These are phyloP conservation scores for Besnoitia besnoiti DNA, from an alignment of 169 alveolate genomes.

Conservation along the genomic window DNA sequence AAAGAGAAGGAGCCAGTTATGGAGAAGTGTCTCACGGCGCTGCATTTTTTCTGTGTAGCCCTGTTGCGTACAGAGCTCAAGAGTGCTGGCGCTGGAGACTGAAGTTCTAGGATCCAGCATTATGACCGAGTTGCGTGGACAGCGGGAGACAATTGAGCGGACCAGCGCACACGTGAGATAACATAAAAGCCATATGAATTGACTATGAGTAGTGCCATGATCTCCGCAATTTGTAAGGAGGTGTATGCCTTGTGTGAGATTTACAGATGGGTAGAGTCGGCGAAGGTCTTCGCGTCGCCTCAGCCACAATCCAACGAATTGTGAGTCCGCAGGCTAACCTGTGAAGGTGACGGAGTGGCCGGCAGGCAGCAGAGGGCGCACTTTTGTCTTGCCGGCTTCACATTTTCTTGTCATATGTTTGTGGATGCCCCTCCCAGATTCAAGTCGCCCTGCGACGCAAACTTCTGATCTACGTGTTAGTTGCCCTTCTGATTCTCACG, in stretches of 20 bases:
- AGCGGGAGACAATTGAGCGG: constrained; percentile 10
- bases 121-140: not conserved
- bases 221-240: not conserved
- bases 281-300: constrained; percentile 8
- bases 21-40: no score
- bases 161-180: not conserved
- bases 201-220: no score
- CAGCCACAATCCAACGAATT: constrained; percentile 16
- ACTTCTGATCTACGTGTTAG: not conserved
- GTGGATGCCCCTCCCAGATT: not conserved
- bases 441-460: not conserved
- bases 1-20: no score
- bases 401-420: not conserved
- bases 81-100: constrained; percentile 40
- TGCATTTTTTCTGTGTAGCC: not conserved
- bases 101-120: not conserved
- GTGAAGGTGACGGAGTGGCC: no score
- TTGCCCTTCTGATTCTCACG: not conserved
- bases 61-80: not conserved
- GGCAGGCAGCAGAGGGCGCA: no score
- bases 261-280: not conserved
- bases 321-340: no score
- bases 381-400: not conserved
- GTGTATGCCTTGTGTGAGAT: not conserved
- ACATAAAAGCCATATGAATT: no score